Base-by-base conservation (phyloP, 1,139 yeast species). In the Suhomyces maxii region DNA sequence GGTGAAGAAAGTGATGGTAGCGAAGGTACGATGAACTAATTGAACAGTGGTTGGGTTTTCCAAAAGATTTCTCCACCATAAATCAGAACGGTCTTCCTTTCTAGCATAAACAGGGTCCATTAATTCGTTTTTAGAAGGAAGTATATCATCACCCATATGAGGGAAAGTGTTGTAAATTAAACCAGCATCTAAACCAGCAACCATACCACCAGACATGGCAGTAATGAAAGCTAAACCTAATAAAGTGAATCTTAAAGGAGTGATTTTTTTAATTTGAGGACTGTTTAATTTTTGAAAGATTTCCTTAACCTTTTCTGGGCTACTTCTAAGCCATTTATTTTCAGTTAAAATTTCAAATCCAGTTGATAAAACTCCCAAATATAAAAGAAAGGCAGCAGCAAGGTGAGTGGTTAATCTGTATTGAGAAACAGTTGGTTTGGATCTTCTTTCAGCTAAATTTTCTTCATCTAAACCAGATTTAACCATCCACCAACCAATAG, bases 401-500 rank as follows among this genome's bases (percentile, higher is more conserved):
- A 95, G 74, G 67, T 95, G 99, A 1, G 98, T 85, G 3, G 99
- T 91, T 49, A 95, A 76, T 63, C 99, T 79, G 64, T 95, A 95
- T 62, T 89, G 99, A 7, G 97, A 89, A 2, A 95, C 99, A 0
- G 99, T 89, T 12, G 99, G 99, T 57, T 86, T 87, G 1, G 96
- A 84, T 39, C 80, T 86, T 61, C 96, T 80, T 57, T 87, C 96
- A 31, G 80, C 80, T 47, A 95, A 71, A 59, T 86, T 85, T 43
- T 86, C 79, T 61, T 87, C 86, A 62, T 91, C 96, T 52, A 95
- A 77, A 37, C 99, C 99, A 7, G 97, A 89, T 59, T 87, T 84
- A 47, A 95, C 99, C 99, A 95, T 95, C 99, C 99, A 95, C 99
- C 99, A 95, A 34, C 99, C 99, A 57, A 95, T 86, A 45, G 85